These are phyloP conservation scores for Cryptosporidium meleagridis DNA, from an alignment of 169 alveolate genomes.

Conservation along the genomic window DNA sequence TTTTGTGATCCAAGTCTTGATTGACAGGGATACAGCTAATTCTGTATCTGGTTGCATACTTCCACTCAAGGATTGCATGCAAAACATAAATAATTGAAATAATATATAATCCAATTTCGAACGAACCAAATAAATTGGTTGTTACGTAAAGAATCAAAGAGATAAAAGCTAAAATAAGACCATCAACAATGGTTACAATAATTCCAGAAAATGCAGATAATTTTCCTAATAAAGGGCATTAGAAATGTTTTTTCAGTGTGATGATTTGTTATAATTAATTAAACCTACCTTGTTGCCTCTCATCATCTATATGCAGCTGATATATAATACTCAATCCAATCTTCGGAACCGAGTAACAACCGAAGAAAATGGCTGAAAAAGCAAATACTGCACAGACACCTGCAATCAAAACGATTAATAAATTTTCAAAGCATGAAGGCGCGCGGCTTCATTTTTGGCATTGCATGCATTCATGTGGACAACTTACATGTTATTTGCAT, in stretches of 20 bases:
- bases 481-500: constrained; percentile 35
- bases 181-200: constrained; percentile 38
- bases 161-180: neutral
- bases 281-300: constrained; percentile 36
- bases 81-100: constrained; percentile 21
- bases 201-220: constrained; percentile 51
- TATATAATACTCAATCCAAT: constrained; percentile 31
- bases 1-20: neutral
- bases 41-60: constrained; percentile 14
- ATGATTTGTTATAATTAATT: neutral
- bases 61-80: constrained; percentile 48
- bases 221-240: constrained; percentile 7
- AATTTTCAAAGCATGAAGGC: neutral
- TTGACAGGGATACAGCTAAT: neutral
- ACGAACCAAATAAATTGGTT: neutral
- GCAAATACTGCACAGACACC: neutral
- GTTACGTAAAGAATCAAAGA: constrained; percentile 18
- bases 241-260: neutral
- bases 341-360: constrained; percentile 45
- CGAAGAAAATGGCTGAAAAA: constrained; percentile 39
- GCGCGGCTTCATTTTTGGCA: neutral
- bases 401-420: neutral
- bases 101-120: constrained; percentile 2
- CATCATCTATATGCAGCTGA: constrained; percentile 16
- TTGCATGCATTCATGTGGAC: constrained; percentile 10